Evolutionary conservation across 495 filamentous ascomycete genomes (phyloP), one percentile per base, ranked within the genome.

Genomic region (Pseudotulostoma volvatum): DNA sequence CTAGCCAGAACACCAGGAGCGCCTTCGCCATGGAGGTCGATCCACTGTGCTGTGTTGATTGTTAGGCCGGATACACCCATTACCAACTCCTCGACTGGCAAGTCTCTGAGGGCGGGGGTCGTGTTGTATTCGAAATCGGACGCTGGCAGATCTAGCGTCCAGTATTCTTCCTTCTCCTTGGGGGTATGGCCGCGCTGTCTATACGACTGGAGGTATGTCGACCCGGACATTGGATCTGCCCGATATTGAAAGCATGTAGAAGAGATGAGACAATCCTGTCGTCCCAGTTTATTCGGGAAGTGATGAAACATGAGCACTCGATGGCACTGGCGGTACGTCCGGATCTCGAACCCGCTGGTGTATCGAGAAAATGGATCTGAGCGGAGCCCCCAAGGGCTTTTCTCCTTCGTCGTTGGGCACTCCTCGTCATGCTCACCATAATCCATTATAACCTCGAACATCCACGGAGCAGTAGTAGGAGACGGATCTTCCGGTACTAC

Each of bases 221-320:
- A 28, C 11, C 11, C 23, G 5, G 23, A 28, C 23, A 28, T 11
- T 5, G 23, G 23, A 5, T 5, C 5, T 11, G 5, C 5, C 23
- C 11, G 5, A 11, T 28, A 28, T 11, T 4, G 16, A 8, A 58
- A 35, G 1, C 28, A 19, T 0, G 33, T 48, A 0, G 54, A 48
- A 2, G 15, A 23, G 9, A 56, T 48, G 7, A 57, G 53, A 17
- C 13, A 49, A 31, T 50, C 37, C 11, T 36, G 18, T 5, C 23
- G 23, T 0, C 28, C 40, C 0, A 47, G 21, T 28, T 56, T 39
- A 1, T 50, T 38, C 4, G 40, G 48, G 23, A 63, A 48, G 37
- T 53, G 44, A 28, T 63, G 59, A 30, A 61, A 60, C 45, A 55
- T 49, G 2, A 61, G 46, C 2, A 63, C 36, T 0, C 59, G 36